Evolutionary conservation across 805 yeast genomes (phyloP).

Genomic region (Candida broadrunensis): DNA sequence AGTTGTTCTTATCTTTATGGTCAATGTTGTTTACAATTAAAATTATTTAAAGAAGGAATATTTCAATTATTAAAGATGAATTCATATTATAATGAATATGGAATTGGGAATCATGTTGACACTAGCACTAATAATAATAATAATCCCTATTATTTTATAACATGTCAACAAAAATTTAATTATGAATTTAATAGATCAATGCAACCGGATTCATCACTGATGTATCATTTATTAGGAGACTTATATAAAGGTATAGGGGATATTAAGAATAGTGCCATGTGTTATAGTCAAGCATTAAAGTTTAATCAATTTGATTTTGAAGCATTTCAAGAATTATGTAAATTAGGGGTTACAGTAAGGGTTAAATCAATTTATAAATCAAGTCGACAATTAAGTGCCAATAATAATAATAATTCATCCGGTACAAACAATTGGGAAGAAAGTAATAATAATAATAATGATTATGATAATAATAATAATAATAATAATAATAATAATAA

Average conservation of each 20-base stretch:
- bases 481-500: neutral
- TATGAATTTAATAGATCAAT: constrained; percentile 39
- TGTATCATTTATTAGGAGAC: constrained; percentile 68
- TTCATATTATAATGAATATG: neutral
- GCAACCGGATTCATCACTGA: constrained; percentile 67
- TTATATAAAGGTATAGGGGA: constrained; percentile 60
- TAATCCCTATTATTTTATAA: constrained; percentile 10
- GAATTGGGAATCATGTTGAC: neutral
- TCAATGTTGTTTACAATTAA: constrained; percentile 56
- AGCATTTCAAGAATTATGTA: constrained; percentile 73
- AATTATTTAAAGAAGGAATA: constrained; percentile 60
- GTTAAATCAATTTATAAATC: constrained; percentile 51
- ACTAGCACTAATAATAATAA: neutral
- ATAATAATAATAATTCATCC: neutral
- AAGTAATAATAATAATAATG: neutral
- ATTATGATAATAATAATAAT: neutral
- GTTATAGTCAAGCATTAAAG: constrained; percentile 66
- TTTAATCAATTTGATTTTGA: constrained; percentile 83
- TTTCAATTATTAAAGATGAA: constrained; percentile 33
- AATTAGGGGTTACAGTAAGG: constrained; percentile 67
- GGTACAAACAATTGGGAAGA: neutral
- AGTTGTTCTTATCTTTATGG: constrained; percentile 81
- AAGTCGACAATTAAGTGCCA: neutral
- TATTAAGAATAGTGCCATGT: constrained; percentile 58
- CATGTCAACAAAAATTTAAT: constrained; percentile 19